Evolutionary conservation across 306 rosid species (phyloP).

Genomic region (Oemleria cerasiformis): DNA sequence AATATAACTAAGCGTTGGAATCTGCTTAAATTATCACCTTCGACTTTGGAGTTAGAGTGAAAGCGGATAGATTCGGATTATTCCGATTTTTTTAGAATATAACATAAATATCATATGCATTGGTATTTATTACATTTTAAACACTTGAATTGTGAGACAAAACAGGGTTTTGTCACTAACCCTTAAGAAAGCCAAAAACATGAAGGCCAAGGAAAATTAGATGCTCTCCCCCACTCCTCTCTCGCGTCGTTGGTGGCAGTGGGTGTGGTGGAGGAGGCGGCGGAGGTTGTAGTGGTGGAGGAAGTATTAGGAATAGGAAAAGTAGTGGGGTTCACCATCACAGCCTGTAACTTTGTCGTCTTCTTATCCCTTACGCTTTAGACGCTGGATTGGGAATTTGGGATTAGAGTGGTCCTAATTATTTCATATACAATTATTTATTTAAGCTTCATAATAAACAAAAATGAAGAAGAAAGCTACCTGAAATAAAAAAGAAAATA

Average conservation of each 20-base stretch:
- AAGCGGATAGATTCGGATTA: no score
- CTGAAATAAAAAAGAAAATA: background rate
- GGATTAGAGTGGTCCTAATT: slow-evolving; percentile 19
- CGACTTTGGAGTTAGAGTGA: no score
- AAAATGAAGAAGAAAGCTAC: background rate
- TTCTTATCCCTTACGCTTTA: slow-evolving; percentile 18
- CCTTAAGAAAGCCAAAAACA: background rate
- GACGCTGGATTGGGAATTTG: background rate
- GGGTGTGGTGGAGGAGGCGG: slow-evolving; percentile 19
- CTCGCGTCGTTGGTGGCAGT: slow-evolving; percentile 19
- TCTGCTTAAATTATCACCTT: background rate
- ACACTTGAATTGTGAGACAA: no score
- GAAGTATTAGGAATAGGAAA: slow-evolving; percentile 11
- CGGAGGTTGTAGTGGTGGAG: slow-evolving; percentile 4
- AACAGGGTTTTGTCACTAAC: no score
- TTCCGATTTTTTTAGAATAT: no score
- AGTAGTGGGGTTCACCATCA: slow-evolving; percentile 44
- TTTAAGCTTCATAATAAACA: no score
- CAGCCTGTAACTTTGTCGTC: slow-evolving; percentile 56
- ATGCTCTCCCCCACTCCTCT: background rate
- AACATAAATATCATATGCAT: no score
- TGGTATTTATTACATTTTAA: no score
- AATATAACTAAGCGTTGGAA: background rate
- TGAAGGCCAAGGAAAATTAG: background rate
- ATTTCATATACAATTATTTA: background rate